Evolutionary conservation across 495 filamentous ascomycete genomes (phyloP).

Genomic region (Penicillium pancosmium): DNA sequence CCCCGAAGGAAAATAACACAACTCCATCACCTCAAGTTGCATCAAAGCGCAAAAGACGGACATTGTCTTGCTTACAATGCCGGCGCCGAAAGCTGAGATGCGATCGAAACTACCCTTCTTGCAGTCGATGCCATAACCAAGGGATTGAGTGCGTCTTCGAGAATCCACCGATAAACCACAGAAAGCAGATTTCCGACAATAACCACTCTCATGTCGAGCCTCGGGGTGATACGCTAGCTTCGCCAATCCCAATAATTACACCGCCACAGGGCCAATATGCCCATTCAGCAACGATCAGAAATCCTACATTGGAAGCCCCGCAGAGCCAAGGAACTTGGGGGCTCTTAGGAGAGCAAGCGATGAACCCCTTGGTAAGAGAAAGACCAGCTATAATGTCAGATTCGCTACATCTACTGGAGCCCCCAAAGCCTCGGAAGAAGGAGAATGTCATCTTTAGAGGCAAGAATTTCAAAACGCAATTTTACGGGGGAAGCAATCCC

Average conservation of each 20-base stretch:
- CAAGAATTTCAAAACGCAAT: conserved; percentile 45
- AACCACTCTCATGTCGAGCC: neutral
- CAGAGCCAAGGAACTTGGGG: conserved; percentile 1
- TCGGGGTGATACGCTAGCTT: neutral
- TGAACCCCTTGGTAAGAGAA: neutral
- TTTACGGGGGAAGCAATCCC: conserved; percentile 45
- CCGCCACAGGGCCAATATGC: neutral
- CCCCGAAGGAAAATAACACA: neutral
- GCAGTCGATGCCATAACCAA: neutral
- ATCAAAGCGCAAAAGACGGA: neutral
- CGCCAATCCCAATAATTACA: neutral
- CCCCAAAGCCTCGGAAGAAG: neutral
- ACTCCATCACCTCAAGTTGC: neutral
- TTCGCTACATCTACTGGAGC: neutral
- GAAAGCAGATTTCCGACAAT: neutral
- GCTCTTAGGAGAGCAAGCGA: neutral
- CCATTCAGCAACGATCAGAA: neutral
- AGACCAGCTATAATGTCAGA: neutral
- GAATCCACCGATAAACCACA: neutral
- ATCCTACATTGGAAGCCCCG: neutral
- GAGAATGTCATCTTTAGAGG: conserved; percentile 39
- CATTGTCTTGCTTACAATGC: neutral
- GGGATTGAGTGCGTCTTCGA: neutral
- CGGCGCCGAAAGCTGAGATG: neutral
- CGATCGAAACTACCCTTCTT: neutral